A percentile compares a stretch with the other conserved stretches of the same genome.
phyloP scores from a whole-genome alignment of 2,329 filamentous ascomycete species.

The Arthrobotrys pseudoclavata region DNA sequence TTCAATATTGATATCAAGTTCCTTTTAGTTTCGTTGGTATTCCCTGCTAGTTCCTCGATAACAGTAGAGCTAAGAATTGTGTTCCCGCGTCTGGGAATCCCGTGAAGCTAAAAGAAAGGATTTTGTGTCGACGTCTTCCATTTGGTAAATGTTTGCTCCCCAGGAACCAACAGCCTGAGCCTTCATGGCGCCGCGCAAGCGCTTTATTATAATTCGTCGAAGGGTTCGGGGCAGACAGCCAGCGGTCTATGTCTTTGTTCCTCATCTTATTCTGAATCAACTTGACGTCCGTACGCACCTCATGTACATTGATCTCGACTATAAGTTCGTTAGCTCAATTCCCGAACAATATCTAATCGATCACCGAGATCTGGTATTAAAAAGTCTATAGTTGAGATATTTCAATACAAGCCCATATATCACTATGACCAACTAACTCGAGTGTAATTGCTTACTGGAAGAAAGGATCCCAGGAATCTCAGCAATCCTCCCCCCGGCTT shows the following conservation, averaged over 20 bases:
- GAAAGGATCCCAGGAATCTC: neutral
- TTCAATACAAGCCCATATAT: neutral
- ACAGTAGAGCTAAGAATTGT: conserved; percentile 67
- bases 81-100: conserved; percentile 68
- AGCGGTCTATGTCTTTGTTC: neutral
- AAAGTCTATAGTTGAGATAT: too few relatives aligned
- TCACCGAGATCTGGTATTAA: too few relatives aligned
- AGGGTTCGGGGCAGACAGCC: neutral
- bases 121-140: conserved; percentile 19
- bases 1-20: neutral
- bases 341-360: too few relatives aligned
- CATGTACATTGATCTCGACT: neutral
- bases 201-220: conserved; percentile 12
- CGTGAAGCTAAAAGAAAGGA: conserved; percentile 66
- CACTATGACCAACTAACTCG: neutral
- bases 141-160: neutral
- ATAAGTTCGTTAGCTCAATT: neutral
- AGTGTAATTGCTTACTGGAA: neutral
- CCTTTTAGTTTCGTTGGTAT: neutral
- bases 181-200: neutral
- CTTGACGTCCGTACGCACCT: neutral
- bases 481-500: neutral
- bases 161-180: neutral
- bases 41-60: conserved; percentile 59
- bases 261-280: neutral